phyloP scores from a whole-genome alignment of 2,329 filamentous ascomycete genomes.

The Neonectria ditissima region DNA sequence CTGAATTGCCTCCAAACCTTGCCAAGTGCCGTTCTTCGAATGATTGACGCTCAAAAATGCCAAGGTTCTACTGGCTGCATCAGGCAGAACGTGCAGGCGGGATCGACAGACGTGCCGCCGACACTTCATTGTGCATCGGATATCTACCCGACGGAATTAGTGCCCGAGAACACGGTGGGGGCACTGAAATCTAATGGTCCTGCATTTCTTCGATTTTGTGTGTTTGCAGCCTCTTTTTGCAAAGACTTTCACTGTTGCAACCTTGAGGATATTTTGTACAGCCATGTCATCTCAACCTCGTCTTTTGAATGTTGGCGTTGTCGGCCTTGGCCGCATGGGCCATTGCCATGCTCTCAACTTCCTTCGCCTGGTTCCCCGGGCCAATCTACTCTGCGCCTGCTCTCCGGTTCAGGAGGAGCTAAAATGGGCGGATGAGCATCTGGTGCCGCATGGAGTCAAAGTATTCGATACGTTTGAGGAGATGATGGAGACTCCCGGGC shows the following conservation, averaged over 20 bases:
- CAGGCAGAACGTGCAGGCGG: not conserved
- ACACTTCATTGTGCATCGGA: not conserved
- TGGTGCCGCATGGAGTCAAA: not conserved
- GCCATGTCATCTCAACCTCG: not conserved
- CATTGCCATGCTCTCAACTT: not conserved
- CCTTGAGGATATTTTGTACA: not conserved
- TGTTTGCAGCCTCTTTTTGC: not conserved
- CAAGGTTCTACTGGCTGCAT: not conserved
- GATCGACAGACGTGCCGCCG: not conserved
- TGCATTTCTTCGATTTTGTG: not conserved
- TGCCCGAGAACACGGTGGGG: not conserved
- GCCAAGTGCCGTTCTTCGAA: no score
- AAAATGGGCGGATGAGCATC: not conserved
- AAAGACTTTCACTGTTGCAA: not conserved
- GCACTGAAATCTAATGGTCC: not conserved
- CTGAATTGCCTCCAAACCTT: no score
- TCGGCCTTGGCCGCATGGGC: not conserved
- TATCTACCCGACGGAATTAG: not conserved
- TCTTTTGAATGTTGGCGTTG: not conserved
- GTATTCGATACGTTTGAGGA: not conserved
- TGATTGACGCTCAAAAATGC: no score
- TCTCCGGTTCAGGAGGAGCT: not conserved
- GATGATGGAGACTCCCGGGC: not conserved
- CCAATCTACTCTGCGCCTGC: not conserved
- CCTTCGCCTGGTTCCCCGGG: not conserved